Base-by-base conservation (phyloP, 2,329 filamentous ascomycete species). In the Furcasterigmium furcatum region DNA sequence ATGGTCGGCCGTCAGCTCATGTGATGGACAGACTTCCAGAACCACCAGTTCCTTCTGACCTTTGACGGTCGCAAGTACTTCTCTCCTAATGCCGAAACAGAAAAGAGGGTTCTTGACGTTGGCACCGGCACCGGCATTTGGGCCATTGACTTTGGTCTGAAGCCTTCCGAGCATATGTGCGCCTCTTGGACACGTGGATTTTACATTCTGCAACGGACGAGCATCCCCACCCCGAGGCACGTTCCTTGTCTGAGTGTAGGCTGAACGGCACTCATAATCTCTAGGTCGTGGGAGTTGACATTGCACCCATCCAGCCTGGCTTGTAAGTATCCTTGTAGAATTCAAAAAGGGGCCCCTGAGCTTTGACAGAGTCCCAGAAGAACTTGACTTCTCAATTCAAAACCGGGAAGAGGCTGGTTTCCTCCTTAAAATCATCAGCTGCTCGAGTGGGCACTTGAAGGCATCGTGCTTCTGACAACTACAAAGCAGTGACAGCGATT, bases 61-160 rank as follows among this genome's bases (percentile, higher is more conserved):
- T 54, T 63, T 14, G 54, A 58, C 2, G 56, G 56, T 6, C 60
- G 60, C 25, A 50, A 66, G 1, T 60, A 48, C 25, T 30, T 56
- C 0, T 53, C 51, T 5, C 65, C 65, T 1, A 40, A 47, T 7
- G 46, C 58, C 12, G 54, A 41, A 18, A 52, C 50, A 5, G 25
- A 8, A 29, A 38, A 46, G 9, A 59, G 56, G 4, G 57, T 67
- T 10, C 58, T 77, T 2, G 73, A 77, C 55, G 52, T 73, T 34
- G 72, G 72, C 16, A 74, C 70, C 3, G 72, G 72, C 0, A 76
- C 72, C 9, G 72, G 71, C n/a, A 54, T 63, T 10, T 70, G 67
- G 65, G 62, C 63, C 5, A 66, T 75, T 10, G 72, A 75, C 43
- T 67, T 73, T 50, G 69, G 56, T 57, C 21, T 24, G 21, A 12